Percentiles rank a stretch among this genome's conserved stretches.
Conservation (phyloP, 306 rosid genomes). For the Chamaecrista fasciculata region DNA sequence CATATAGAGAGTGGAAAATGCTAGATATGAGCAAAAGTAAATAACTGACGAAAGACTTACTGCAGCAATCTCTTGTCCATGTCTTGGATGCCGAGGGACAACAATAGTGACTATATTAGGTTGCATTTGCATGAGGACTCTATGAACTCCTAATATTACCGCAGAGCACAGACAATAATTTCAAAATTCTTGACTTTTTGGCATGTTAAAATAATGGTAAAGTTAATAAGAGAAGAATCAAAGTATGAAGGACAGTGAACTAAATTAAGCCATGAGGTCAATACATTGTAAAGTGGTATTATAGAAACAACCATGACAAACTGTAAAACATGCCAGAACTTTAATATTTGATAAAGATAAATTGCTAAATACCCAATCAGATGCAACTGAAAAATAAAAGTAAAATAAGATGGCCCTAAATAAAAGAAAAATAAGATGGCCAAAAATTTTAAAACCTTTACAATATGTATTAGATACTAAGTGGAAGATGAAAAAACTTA, state of each 20-base stretch:
- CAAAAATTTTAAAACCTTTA: no score
- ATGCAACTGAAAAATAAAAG: no score
- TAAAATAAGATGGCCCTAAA: no score
- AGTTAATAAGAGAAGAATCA: neutral
- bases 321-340: constrained; percentile 11
- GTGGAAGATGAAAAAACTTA: constrained; percentile 29
- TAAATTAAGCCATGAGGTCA: constrained; percentile 7
- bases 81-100: constrained; percentile 77
- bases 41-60: constrained; percentile 39
- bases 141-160: constrained; percentile 73
- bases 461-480: neutral
- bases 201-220: constrained; percentile 6
- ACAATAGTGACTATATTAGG: constrained; percentile 70
- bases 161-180: constrained; percentile 40
- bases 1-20: neutral
- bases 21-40: neutral
- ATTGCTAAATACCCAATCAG: no score
- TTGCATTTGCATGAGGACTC: constrained; percentile 49
- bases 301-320: neutral
- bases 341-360: no score
- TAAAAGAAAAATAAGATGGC: no score
- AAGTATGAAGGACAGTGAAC: neutral
- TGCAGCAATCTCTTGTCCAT: constrained; percentile 76
- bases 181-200: neutral
- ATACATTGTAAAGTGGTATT: constrained; percentile 1